These are phyloP conservation scores for Endotrypanum monterogeii DNA, from an alignment of 208 protist species.

Conservation along the genomic window DNA sequence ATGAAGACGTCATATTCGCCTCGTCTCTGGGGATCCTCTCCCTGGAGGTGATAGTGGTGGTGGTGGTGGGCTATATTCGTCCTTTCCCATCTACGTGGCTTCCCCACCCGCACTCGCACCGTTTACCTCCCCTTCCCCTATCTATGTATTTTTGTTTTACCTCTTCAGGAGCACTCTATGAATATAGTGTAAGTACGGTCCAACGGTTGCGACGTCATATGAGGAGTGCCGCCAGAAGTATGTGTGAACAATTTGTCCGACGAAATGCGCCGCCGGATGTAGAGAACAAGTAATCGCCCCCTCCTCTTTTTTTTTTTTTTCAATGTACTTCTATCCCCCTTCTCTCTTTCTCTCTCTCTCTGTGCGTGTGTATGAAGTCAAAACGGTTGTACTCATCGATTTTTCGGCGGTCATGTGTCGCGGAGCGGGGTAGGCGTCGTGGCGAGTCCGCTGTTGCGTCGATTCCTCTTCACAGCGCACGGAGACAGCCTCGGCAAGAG, in stretches of 20 bases:
- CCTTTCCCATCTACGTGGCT: not conserved
- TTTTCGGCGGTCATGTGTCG: no score
- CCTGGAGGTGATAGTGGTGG: not conserved
- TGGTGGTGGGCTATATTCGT: not conserved
- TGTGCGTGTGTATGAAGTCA: no score
- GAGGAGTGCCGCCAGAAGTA: no score
- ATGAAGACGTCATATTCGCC: slow-evolving; percentile 1
- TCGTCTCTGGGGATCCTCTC: not conserved
- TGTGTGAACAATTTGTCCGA: no score
- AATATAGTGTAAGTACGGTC: not conserved
- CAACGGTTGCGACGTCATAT: not conserved
- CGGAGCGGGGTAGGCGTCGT: not conserved
- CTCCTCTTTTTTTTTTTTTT: no score
- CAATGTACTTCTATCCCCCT: no score
- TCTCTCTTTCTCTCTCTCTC: not conserved
- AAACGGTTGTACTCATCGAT: no score
- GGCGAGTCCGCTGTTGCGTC: not conserved
- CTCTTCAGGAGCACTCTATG: no score
- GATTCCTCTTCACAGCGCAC: not conserved
- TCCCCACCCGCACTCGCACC: not conserved
- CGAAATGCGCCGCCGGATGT: no score
- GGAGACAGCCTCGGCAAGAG: not conserved
- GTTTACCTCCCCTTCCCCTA: not conserved
- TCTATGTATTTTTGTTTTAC: not conserved
- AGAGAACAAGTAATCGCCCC: no score